Evolutionary conservation across 129 eudicot genomes (phyloP).

Genomic region (Flaveria sonorensis): DNA sequence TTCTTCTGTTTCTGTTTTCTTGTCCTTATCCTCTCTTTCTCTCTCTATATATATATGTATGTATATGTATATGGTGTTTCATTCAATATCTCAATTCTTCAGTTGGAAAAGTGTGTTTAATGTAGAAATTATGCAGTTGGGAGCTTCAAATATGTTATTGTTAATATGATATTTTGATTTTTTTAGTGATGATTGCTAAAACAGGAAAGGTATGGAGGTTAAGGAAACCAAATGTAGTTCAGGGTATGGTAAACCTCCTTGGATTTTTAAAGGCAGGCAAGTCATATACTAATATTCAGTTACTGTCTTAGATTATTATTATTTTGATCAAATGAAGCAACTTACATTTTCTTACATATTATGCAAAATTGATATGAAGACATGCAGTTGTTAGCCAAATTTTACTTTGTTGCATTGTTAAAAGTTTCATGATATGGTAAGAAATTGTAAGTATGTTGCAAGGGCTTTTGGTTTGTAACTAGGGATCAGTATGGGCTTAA

Average conservation of each 20-base stretch:
- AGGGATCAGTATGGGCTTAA: background rate
- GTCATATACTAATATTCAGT: slow-evolving; percentile 24
- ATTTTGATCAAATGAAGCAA: background rate
- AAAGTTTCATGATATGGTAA: background rate
- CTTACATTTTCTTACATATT: background rate
- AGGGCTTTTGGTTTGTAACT: background rate
- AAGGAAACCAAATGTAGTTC: slow-evolving; percentile 44
- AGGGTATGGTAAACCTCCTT: slow-evolving; percentile 78
- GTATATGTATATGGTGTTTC: background rate
- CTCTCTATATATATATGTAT: background rate
- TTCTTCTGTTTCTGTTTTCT: slow-evolving; percentile 6
- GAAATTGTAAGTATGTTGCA: slow-evolving; percentile 3
- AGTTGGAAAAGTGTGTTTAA: background rate
- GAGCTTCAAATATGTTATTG: slow-evolving; percentile 1
- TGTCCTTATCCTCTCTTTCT: background rate
- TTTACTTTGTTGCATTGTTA: background rate
- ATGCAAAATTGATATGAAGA: too few relatives aligned
- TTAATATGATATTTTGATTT: background rate
- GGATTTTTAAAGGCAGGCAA: slow-evolving; percentile 94
- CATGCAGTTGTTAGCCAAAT: too few relatives aligned
- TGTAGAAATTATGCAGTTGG: slow-evolving; percentile 10
- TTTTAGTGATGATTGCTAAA: background rate
- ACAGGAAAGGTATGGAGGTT: slow-evolving; percentile 47
- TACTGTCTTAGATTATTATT: background rate
- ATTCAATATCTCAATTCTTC: background rate